Conservation (phyloP, 148 eudicot species). For the Heliamphora exappendiculata region DNA sequence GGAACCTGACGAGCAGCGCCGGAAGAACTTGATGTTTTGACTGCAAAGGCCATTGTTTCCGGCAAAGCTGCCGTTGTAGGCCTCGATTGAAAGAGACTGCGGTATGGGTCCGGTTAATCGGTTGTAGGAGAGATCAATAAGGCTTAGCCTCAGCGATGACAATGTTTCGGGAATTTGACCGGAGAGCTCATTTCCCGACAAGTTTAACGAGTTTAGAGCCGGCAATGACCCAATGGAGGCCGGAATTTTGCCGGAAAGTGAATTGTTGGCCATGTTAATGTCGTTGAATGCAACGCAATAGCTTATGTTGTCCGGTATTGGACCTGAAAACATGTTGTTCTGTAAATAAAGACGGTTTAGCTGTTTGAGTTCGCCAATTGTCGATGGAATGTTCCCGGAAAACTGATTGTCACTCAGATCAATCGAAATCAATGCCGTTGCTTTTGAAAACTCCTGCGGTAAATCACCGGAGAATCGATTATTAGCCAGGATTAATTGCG, state of each 20-base stretch:
- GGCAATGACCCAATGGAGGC: slow-evolving; percentile 52
- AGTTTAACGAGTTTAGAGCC: slow-evolving; percentile 52
- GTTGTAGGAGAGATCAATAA: slow-evolving; percentile 71
- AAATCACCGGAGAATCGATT: slow-evolving; percentile 58
- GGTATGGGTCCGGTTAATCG: slow-evolving; percentile 62
- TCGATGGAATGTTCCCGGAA: slow-evolving; percentile 42
- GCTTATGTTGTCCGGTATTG: slow-evolving; percentile 53
- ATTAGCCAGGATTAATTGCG: slow-evolving; percentile 26
- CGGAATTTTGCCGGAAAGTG: slow-evolving; percentile 60
- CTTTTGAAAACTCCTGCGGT: slow-evolving; percentile 50
- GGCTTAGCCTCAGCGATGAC: slow-evolving; percentile 52
- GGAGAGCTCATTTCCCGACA: slow-evolving; percentile 58
- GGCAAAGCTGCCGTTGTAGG: slow-evolving; percentile 53
- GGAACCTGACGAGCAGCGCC: slow-evolving; percentile 36
- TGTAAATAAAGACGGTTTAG: slow-evolving; percentile 48
- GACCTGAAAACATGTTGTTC: slow-evolving; percentile 50
- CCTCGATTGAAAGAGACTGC: slow-evolving; percentile 37
- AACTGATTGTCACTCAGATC: slow-evolving; percentile 53
- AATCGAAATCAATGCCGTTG: slow-evolving; percentile 26
- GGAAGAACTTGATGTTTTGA: slow-evolving; percentile 38
- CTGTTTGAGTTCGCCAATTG: slow-evolving; percentile 41
- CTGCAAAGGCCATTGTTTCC: slow-evolving; percentile 84
- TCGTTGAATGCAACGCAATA: slow-evolving; percentile 52
- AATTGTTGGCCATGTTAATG: slow-evolving; percentile 55
- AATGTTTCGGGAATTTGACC: slow-evolving; percentile 62